Conservation (phyloP, 2,329 filamentous ascomycete genomes). For the Pseudogymnoascus sp. region DNA sequence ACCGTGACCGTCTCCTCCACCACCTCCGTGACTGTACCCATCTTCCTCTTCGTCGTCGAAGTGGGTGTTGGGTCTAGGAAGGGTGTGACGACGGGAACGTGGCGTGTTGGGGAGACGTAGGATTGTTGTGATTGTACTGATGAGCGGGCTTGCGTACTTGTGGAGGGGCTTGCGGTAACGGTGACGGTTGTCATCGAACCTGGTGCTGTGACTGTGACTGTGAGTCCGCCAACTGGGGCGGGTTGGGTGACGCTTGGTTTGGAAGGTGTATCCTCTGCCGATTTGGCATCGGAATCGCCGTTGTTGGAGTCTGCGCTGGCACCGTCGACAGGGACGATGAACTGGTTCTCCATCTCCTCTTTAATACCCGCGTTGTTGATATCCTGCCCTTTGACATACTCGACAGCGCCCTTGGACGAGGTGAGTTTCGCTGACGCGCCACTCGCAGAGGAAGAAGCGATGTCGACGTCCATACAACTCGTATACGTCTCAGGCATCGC, state of each 20-base stretch:
- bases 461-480: conserved; percentile 44
- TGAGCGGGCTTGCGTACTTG: background rate
- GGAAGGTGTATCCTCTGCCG: background rate
- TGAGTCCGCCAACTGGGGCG: background rate
- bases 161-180: background rate
- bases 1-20: background rate
- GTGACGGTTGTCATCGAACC: background rate
- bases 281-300: background rate
- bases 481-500: conserved; percentile 49
- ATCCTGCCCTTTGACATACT: background rate
- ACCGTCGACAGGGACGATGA: background rate
- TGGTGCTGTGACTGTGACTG: background rate
- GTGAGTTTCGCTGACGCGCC: background rate
- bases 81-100: background rate
- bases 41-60: background rate
- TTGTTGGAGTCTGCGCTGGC: background rate
- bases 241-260: background rate
- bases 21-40: background rate
- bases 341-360: background rate
- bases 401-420: background rate
- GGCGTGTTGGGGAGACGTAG: background rate
- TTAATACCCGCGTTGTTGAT: background rate
- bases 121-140: background rate
- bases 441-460: background rate
- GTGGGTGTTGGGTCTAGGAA: background rate